Base-by-base conservation (phyloP, 805 yeast genomes). In the Wickerhamiella qilinensis region DNA sequence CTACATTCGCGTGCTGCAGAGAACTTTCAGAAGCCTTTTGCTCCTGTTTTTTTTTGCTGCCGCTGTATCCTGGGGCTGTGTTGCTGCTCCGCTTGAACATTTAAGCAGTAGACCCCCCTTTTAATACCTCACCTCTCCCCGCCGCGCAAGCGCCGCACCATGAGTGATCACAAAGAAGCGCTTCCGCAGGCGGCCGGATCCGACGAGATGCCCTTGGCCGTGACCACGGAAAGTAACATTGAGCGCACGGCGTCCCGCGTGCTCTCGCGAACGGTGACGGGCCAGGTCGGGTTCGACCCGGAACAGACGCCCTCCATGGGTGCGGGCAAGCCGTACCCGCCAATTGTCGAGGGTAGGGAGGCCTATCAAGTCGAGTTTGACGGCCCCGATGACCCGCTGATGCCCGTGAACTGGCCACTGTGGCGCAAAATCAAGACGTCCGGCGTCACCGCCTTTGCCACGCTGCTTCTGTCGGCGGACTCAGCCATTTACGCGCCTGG, bases 401-500 rank as follows among this genome's bases (percentile, higher is more conserved):
- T 14, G 17, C 40, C 43, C 5, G 21, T 37, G 27, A 40, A 40
- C 16, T 40, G 43, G 43, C 11, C 36, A 15, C 5, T 34, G 27
- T 27, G 16, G n/a, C n/a, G 30, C n/a, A 36, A 38, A 36, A 3
- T 35, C 11, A 4, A 12, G 12, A 29, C 25, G 28, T 18, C 35
- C 15, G 25, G 28, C 20, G 19, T 24, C 4, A 4, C 33, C 16
- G 35, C 38, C 19, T 38, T 35, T 21, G 41, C 56, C 61, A 40
- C 38, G 4, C n/a, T 35, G 28, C 11, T 21, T 16, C 21, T 36
- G 3, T 18, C 38, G 4, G 35, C 29, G 25, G 41, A 38, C 14
- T 38, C 41, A 4, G 34, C 41, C 8, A 22, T 25, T 20, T 38
- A 30, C 30, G 33, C 38, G 4, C 34, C 41, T 22, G 79, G 77